A percentile compares a stretch with the other conserved stretches of the same genome.
These are phyloP conservation scores for Herpetomonas samuelpessoai DNA, from an alignment of 208 protist species.

Conservation along the genomic window DNA sequence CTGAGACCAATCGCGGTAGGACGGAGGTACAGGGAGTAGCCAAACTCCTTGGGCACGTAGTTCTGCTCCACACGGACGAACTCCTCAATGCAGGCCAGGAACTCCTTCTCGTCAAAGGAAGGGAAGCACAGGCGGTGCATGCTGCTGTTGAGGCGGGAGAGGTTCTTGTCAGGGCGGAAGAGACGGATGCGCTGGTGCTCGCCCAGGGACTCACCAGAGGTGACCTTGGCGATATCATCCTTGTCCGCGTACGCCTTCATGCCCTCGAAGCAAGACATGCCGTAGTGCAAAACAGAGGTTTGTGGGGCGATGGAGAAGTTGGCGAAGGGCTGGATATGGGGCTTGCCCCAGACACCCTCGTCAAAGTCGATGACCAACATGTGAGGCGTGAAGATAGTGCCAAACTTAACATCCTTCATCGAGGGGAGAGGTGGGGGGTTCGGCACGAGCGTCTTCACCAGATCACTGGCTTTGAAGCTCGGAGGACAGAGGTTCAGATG, in stretches of 20 bases:
- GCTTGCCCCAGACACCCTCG: slow-evolving; percentile 85
- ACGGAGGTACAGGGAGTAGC: slow-evolving; percentile 98
- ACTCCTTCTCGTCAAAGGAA: slow-evolving; percentile 82
- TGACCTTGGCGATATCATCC: slow-evolving; percentile 45
- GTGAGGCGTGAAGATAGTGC: slow-evolving; percentile 94
- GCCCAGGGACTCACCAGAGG: slow-evolving; percentile 26
- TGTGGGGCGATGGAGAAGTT: slow-evolving; percentile 91
- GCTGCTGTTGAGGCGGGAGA: slow-evolving; percentile 87
- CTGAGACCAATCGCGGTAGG: slow-evolving; percentile 95
- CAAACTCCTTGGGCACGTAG: slow-evolving; percentile 91
- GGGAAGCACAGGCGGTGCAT: slow-evolving; percentile 91
- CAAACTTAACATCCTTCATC: slow-evolving; percentile 85
- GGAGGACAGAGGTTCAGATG: background rate
- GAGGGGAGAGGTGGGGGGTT: slow-evolving; percentile 54
- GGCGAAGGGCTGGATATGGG: slow-evolving; percentile 61
- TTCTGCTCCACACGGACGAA: slow-evolving; percentile 92
- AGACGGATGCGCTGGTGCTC: slow-evolving; percentile 69
- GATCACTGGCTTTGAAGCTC: slow-evolving; percentile 24
- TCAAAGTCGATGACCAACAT: slow-evolving; percentile 93
- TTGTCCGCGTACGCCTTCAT: slow-evolving; percentile 97
- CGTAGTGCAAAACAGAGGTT: slow-evolving; percentile 94
- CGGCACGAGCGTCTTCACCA: slow-evolving; percentile 23
- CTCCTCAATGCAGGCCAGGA: slow-evolving; percentile 91
- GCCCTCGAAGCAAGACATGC: slow-evolving; percentile 95
- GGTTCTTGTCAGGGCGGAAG: slow-evolving; percentile 97